phyloP scores from a whole-genome alignment of 1,139 yeast species.

The Hanseniaspora uvarum region DNA sequence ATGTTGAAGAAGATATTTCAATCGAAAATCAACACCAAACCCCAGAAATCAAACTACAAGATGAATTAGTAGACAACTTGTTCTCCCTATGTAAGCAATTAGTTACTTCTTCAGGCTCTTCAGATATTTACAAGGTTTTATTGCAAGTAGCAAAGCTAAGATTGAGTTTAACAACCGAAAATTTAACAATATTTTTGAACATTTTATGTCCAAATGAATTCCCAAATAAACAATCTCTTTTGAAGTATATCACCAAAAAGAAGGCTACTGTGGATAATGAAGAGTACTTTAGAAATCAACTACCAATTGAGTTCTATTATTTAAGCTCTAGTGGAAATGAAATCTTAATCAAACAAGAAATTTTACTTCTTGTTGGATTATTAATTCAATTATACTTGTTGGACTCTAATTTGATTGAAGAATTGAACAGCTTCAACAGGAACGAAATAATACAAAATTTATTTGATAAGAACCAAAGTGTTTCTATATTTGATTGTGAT shows the following conservation, averaged over 20 bases:
- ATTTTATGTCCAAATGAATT: slow-evolving; percentile 42
- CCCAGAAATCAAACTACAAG: slow-evolving; percentile 25
- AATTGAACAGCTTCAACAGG: slow-evolving; percentile 44
- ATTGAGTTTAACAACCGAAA: slow-evolving; percentile 46
- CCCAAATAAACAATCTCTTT: slow-evolving; percentile 38
- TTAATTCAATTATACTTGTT: slow-evolving; percentile 66
- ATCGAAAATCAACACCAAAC: slow-evolving; percentile 23
- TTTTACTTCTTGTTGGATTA: slow-evolving; percentile 70
- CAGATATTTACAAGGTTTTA: slow-evolving; percentile 78
- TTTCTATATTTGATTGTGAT: slow-evolving; percentile 59
- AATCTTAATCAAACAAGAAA: slow-evolving; percentile 53
- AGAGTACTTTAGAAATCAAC: slow-evolving; percentile 26
- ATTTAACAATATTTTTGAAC: slow-evolving; percentile 46
- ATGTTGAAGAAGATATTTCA: slow-evolving; percentile 22
- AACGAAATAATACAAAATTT: slow-evolving; percentile 42
- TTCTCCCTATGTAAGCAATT: slow-evolving; percentile 25
- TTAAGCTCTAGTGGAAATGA: slow-evolving; percentile 23
- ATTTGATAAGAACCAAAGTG: slow-evolving; percentile 43
- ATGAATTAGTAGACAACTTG: slow-evolving; percentile 29
- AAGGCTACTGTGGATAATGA: slow-evolving; percentile 30
- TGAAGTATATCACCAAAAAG: slow-evolving; percentile 34
- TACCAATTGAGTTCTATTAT: slow-evolving; percentile 30
- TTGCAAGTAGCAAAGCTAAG: slow-evolving; percentile 74
- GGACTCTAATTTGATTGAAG: slow-evolving; percentile 45
- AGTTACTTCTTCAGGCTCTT: slow-evolving; percentile 59